Conservation (phyloP, 441 rosid species). For the Biscutella laevigata region DNA sequence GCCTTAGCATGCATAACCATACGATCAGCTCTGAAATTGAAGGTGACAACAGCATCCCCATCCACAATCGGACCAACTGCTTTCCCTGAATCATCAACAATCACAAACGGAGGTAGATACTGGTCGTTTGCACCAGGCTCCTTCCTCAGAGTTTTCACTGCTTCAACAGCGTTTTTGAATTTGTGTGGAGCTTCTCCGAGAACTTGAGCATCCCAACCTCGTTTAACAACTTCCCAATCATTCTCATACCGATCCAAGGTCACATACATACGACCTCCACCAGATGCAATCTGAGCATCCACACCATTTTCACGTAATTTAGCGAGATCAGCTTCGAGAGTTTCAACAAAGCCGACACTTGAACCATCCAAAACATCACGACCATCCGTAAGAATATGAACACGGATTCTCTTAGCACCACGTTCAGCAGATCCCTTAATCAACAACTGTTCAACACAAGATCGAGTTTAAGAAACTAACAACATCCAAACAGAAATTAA, state of each 20-base stretch:
- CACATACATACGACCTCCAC: conserved; percentile 97
- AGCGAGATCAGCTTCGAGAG: conserved; percentile 62
- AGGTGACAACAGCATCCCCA: conserved; percentile 92
- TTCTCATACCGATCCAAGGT: conserved; percentile 99
- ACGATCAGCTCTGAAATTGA: conserved; percentile 95
- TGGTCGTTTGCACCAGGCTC: conserved; percentile 71
- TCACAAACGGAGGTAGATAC: conserved; percentile 83
- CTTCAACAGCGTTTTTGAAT: conserved; percentile 76
- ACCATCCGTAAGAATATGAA: conserved; percentile 91
- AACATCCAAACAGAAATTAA: too few species aligned
- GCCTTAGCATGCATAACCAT: conserved; percentile 95
- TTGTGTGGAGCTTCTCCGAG: conserved; percentile 96
- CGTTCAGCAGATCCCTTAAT: conserved; percentile 69
- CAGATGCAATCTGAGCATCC: conserved; percentile 91
- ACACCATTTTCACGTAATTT: conserved; percentile 54
- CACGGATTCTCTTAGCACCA: conserved; percentile 90
- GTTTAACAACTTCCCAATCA: conserved; percentile 86
- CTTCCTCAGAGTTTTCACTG: conserved; percentile 69
- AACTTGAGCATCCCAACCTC: conserved; percentile 99
- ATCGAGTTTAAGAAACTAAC: background rate
- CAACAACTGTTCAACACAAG: conserved; percentile 42
- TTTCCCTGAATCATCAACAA: conserved; percentile 70
- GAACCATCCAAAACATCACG: conserved; percentile 97
- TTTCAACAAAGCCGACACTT: conserved; percentile 79
- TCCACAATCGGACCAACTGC: conserved; percentile 87